Evolutionary conservation across 108 stramenopile genomes (phyloP), one percentile per base, ranked within the genome.

Genomic region (Cyclotella baltica): DNA sequence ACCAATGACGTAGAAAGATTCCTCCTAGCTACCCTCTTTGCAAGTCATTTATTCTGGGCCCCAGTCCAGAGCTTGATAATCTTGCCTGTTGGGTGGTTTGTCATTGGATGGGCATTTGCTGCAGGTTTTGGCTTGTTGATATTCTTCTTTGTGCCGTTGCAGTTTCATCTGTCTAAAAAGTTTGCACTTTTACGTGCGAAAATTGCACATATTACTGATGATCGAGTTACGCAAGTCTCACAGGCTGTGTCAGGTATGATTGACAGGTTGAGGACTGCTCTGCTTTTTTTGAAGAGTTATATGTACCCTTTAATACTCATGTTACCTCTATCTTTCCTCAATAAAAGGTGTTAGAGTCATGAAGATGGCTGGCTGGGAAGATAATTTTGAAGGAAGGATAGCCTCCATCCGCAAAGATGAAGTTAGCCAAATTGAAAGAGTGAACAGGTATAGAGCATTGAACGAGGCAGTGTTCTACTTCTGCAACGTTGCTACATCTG

Each of bases 1-100:
- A 87, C 89, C 29, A 96, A 95, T 70, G 98, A 98, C 62, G 96
- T 98, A 13, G 96, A 98, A 72, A 86, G 98, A 0, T 96, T 96
- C 68, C 29, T 95, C 0, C 37, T 88, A 64, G 90, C 90, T 3
- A 72, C 89, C 0, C 69, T 94, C 6, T 96, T 95, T 75, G 67
- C 81, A 20, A 79, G 75, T 23, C 90, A 92, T 73, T 64, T 98
- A 16, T 67, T 92, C 30, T 93, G 88, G 91, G 93, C 89, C 19
- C 97, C 97, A 13, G 10, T 97, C 4, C 91, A 97, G 77, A 76
- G 89, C 1, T 37, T 98, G 22, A 93, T 88, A 0, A 93, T 96
- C 29, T 58, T 97, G 56, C 83, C 63, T 9, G 61, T 94, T 10
- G 96, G 96, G 1, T 73, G 87, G 59, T 62, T 56, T 19, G 65